These are phyloP conservation scores for Stagonosporopsis cucurbitacearum DNA, from an alignment of 2,329 filamentous ascomycete genomes.

Conservation along the genomic window DNA sequence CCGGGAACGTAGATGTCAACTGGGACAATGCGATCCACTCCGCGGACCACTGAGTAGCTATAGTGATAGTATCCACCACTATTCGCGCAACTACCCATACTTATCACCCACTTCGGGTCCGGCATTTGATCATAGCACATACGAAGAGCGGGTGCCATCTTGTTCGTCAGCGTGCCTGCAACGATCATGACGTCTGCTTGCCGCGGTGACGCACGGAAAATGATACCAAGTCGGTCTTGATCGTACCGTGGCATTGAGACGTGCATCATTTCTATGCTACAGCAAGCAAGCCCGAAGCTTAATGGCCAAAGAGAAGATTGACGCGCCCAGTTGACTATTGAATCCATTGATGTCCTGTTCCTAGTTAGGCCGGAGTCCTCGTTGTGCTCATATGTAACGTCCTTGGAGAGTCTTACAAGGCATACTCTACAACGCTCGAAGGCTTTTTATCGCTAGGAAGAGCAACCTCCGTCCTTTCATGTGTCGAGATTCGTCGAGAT, in stretches of 20 bases:
- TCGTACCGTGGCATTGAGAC: conserved; percentile 86
- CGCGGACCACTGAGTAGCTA: conserved; percentile 76
- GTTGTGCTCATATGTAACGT: not conserved
- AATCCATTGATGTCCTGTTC: conserved; percentile 1
- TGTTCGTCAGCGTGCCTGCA: conserved; percentile 90
- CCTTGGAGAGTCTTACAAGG: not conserved
- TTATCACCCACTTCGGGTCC: conserved; percentile 82
- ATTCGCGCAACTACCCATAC: conserved; percentile 83
- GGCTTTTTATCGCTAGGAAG: not conserved
- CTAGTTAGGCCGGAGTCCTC: not conserved
- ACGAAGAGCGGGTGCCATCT: conserved; percentile 87
- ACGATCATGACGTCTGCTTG: conserved; percentile 95
- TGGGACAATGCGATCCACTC: conserved; percentile 76
- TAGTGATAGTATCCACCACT: conserved; percentile 81
- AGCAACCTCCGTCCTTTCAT: not conserved
- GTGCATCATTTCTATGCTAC: conserved; percentile 92
- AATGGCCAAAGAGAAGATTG: conserved; percentile 86
- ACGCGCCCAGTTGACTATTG: conserved; percentile 79
- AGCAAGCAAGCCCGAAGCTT: conserved; percentile 87
- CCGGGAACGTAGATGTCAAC: conserved; percentile 84
- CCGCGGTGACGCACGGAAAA: conserved; percentile 84
- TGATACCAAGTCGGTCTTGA: conserved; percentile 85
- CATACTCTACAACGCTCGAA: conserved; percentile 6
- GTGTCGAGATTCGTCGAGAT: not conserved
- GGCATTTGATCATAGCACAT: conserved; percentile 95